These are phyloP conservation scores for Ambrosia artemisiifolia DNA, from an alignment of 129 eudicot genomes.

Conservation along the genomic window DNA sequence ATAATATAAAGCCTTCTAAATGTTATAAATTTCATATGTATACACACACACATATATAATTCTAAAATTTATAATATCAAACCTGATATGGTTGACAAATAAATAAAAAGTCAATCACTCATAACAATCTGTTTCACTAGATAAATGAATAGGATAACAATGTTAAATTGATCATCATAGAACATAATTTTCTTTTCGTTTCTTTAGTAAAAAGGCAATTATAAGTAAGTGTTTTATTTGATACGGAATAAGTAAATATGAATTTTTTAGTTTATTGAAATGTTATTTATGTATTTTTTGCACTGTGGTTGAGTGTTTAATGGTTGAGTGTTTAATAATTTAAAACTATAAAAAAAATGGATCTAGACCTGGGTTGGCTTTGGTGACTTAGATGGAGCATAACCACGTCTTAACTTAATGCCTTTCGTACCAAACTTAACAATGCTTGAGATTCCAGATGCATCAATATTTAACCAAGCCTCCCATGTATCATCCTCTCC, in stretches of 20 bases:
- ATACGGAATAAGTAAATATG: neutral
- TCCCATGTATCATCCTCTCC: constrained; percentile 99
- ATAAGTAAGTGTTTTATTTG: neutral
- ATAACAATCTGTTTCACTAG: neutral
- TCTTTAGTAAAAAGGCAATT: neutral
- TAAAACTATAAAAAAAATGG: neutral
- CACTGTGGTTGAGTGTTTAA: neutral
- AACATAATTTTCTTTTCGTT: neutral
- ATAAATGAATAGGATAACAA: neutral
- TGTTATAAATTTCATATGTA: neutral
- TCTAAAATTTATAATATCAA: too few species aligned
- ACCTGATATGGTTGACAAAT: too few species aligned
- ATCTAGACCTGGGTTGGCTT: constrained; percentile 78
- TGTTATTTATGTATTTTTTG: neutral
- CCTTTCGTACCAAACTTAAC: constrained; percentile 63
- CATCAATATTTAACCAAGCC: constrained; percentile 74
- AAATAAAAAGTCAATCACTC: neutral
- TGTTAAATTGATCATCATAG: neutral
- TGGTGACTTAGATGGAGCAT: constrained; percentile 79
- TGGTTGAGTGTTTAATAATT: neutral
- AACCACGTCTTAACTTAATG: constrained; percentile 84
- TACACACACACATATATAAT: too few species aligned
- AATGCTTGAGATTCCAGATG: constrained; percentile 71
- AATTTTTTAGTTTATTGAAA: neutral
- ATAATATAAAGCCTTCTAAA: neutral